Conservation (phyloP, 768 basidiomycete species). For the Rhodotorula graminis region DNA sequence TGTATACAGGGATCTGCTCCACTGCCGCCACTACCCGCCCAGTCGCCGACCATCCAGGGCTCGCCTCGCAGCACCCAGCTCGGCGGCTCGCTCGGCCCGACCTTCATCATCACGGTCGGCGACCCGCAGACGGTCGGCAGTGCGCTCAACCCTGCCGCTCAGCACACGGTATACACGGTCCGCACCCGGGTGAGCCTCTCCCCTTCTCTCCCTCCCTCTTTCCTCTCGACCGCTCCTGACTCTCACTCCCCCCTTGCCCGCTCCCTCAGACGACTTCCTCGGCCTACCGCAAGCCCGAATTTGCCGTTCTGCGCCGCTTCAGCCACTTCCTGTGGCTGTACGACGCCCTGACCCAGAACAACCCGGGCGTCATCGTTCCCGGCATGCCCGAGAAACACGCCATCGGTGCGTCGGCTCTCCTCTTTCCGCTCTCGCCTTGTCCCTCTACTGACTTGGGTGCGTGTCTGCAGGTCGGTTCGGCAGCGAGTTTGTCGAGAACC, state of each 20-base stretch:
- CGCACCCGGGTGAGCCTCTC: conserved; percentile 62
- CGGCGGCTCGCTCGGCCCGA: conserved; percentile 37
- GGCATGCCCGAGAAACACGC: conserved; percentile 93
- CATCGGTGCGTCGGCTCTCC: conserved; percentile 53
- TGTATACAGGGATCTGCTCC: conserved; percentile 17
- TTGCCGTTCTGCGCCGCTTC: conserved; percentile 93
- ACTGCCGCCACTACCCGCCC: conserved; percentile 4
- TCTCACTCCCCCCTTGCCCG: background rate
- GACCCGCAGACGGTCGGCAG: conserved; percentile 98
- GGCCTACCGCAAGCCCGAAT: conserved; percentile 69
- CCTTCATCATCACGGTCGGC: conserved; percentile 80
- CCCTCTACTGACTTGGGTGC: background rate
- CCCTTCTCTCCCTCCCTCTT: background rate
- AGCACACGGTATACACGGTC: conserved; percentile 93
- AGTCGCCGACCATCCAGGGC: conserved; percentile 3
- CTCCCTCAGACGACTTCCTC: conserved; percentile 28
- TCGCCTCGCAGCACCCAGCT: conserved; percentile 25
- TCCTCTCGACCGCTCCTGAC: background rate
- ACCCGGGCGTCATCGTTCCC: conserved; percentile 94
- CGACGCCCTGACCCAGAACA: conserved; percentile 78
- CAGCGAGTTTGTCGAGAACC: conserved; percentile 80
- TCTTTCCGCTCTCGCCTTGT: background rate
- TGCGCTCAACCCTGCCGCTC: conserved; percentile 64
- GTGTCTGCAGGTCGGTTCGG: conserved; percentile 64
- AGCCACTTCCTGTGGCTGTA: conserved; percentile 97